phyloP scores from a whole-genome alignment of 495 filamentous ascomycete species.

The Staphylotrichum tortipilum region DNA sequence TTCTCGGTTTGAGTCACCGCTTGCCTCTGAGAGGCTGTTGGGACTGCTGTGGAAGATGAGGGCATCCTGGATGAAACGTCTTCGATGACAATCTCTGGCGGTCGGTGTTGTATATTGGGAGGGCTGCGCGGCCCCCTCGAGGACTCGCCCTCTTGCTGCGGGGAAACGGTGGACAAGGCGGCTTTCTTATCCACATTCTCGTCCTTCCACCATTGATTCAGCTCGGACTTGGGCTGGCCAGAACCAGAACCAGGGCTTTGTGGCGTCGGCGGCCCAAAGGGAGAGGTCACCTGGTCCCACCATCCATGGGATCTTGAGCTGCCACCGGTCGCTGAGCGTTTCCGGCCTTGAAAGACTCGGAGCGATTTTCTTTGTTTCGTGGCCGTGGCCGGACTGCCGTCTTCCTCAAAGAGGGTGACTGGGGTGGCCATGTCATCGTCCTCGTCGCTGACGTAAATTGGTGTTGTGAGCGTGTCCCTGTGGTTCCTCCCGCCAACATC shows the following conservation, averaged over 20 bases:
- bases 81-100: constrained; percentile 8
- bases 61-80: constrained; percentile 13
- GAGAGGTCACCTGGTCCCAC: constrained; percentile 83
- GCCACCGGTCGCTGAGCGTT: constrained; percentile 29
- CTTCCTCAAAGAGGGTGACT: constrained; percentile 43
- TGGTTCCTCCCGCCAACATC: background rate
- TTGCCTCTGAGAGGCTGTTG: constrained; percentile 12
- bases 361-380: constrained; percentile 23
- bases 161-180: constrained; percentile 5
- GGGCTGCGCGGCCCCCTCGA: constrained; percentile 1
- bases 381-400: constrained; percentile 28
- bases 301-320: constrained; percentile 64
- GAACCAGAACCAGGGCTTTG: background rate
- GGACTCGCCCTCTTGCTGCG: constrained; percentile 11
- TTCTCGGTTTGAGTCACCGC: constrained; percentile 27
- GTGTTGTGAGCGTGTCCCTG: constrained; percentile 10
- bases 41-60: constrained; percentile 13
- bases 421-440: constrained; percentile 30
- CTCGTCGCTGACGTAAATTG: constrained; percentile 22
- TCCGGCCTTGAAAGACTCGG: constrained; percentile 19
- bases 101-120: background rate
- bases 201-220: constrained; percentile 28
- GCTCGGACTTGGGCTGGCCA: background rate
- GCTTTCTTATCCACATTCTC: constrained; percentile 24
- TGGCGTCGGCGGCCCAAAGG: constrained; percentile 40